Base-by-base conservation (phyloP, 2,329 filamentous ascomycete genomes). In the Alternaria sp. region DNA sequence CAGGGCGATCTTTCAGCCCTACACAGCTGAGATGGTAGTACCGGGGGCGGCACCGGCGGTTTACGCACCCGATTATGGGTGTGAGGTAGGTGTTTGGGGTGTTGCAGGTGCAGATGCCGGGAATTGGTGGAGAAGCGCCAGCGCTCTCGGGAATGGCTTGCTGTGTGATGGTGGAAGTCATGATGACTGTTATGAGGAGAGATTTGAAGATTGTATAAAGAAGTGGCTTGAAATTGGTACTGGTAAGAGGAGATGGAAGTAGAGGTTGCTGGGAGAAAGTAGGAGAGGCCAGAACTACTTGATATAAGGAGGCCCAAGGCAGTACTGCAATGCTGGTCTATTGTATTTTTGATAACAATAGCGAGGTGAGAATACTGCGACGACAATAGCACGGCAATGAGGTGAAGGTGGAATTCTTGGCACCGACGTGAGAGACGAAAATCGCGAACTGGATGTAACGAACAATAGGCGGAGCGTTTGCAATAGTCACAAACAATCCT, bases 21-120 rank as follows among this genome's bases (percentile, higher is more conserved):
- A 55, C 44, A 20, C 60, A 63, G 33, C 18, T 44, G 11, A 55
- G 14, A 50, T 63, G 60, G 49, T 44, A 63, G 30, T 43, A 60
- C 4, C 56, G 49, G 4, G 30, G 51, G 20, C 49, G 43, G 44
- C 55, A 60, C 9, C 30, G 41, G 4, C 7, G 11, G 47, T 50
- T 41, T 7, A 49, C 25, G 56, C 60, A 63, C 43, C 33, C 14
- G 7, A 63, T 50, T 6, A 63, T 46, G 25, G 60, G 50, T 30
- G 43, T 14, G 6, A 28, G 33, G 25, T 60, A 63, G n/a, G 56
- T 28, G 6, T 44, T 14, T 3, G 47, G 21, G 2, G 23, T 30
- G 14, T 9, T 5, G 47, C 60, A 63, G 11, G 10, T 54, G 30
- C 59, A 59, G 21, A 59, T 59, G 23, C 6, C 14, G 43, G 18